Evolutionary conservation across 352 stramenopile genomes (phyloP), one percentile per base, ranked within the genome.

Genomic region (Plasmopara viticola): DNA sequence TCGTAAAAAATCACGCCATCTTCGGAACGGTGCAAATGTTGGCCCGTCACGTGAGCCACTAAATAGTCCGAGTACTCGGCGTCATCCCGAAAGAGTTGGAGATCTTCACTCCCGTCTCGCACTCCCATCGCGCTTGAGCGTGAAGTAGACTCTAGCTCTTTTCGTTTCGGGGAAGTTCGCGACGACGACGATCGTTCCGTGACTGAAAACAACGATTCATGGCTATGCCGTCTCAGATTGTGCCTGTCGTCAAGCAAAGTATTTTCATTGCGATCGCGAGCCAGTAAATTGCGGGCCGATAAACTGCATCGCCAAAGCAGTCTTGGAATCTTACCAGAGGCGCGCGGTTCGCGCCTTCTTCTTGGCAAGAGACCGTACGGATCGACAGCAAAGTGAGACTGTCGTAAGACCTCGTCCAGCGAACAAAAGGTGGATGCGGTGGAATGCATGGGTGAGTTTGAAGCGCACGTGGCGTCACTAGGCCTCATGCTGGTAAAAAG

Each of bases 31-130:
- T 86, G 64, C 10, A 66, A 47, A 51, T 87, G 79, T 5, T 70
- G 49, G 4, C 72, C 64, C 0, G 70, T 84, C 38, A 86, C 35
- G 7, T 56, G 39, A 29, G 72, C 70, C 6, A 60, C 64, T 44
- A 90, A 53, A 63, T 90, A 88, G 50, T 90, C 80, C 31, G 80
- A 90, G 60, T 90, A 90, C 58, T 90, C 80, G 18, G 80, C 78
- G 49, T 90, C 74, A 35, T 88, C 77, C 2, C 74, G 77, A 48
- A 88, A 84, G 9, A 87, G 51, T 13, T 65, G 63, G 2, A 87
- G 62, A 10, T 82, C 63, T 4, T 74, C 58, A 18, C 64, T 60
- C 18, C 55, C 52, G 10, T 75, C 66, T 15, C 67, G 63, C 15
- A 79, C 45, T 2, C 75, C 18, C 20, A 78, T 48, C 0, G 73